These are phyloP conservation scores for Nymphaea thermarum DNA, from an alignment of 164 flowering plant species.

Conservation along the genomic window DNA sequence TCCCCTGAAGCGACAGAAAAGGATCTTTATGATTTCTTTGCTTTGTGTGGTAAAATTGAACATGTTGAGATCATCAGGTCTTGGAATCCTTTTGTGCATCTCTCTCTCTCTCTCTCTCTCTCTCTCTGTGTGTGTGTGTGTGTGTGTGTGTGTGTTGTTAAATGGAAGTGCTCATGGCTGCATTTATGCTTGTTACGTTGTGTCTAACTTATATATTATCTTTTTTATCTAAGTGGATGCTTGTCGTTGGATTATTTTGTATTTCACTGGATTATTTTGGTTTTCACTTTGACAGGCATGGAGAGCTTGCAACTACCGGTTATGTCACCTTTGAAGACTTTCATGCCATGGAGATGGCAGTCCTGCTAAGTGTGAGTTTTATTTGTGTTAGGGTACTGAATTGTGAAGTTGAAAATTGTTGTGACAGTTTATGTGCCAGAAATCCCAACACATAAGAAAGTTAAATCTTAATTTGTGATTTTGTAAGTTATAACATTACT, in stretches of 20 bases:
- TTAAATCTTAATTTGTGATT: no score
- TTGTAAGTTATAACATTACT: no score
- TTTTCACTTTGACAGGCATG: background rate
- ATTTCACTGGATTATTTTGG: background rate
- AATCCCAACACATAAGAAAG: no score
- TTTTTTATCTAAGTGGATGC: no score
- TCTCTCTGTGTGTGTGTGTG: background rate
- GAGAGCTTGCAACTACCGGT: background rate
- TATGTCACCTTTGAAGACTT: constrained; percentile 71
- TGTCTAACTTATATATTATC: background rate
- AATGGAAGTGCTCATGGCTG: no score
- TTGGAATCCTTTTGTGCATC: background rate
- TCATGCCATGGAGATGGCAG: constrained; percentile 71
- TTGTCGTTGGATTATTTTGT: background rate
- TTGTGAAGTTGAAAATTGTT: no score
- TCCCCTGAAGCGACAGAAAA: constrained; percentile 72
- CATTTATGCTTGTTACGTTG: background rate
- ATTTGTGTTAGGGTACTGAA: background rate
- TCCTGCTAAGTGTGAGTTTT: constrained; percentile 70
- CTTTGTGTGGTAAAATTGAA: constrained; percentile 56
- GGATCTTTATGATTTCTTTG: constrained; percentile 61
- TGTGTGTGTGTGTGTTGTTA: background rate
- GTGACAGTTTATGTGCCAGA: no score
- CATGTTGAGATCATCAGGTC: constrained; percentile 71
- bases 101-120: constrained; percentile 1